Evolutionary conservation across 2,329 filamentous ascomycete species (phyloP), one percentile per base, ranked within the genome.

Genomic region (Thielaviopsis punctulata): DNA sequence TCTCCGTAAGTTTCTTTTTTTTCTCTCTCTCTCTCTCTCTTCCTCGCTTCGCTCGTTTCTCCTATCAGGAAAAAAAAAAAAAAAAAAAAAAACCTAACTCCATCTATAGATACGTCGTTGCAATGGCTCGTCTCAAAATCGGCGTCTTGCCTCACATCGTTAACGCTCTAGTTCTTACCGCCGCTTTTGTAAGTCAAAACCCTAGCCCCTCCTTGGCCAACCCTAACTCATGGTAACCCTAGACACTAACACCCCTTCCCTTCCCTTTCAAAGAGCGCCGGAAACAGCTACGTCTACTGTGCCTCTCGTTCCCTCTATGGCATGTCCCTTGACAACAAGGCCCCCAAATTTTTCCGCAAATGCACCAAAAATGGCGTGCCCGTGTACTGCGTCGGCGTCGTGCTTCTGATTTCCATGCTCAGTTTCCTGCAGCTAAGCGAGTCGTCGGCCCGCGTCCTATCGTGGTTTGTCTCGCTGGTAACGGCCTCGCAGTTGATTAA

Each of bases 401-500:
- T 84, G 0, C 72, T 87, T 46, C 62, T 76, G 3, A 79, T 92
- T 59, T 76, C 82, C 1, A 69, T 87, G 6, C 68, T 93, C 10
- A 77, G 80, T 2, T 92, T 88, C 65, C 67, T 89, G 47, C 81
- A 88, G 63, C 73, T 90, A 18, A 82, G 77, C 7, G 73, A 77
- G 56, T 71, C 72, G 54, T 73, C 79, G 0, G 74, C 82, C 3
- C 76, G 80, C 24, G 85, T 88, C 1, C 68, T 89, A 56, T 72
- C 72, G 45, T 88, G 84, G 84, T 79, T 88, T 57, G 75, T 85
- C 41, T 82, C 76, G 54, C 61, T 75, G 1, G 68, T 86, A 18
- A 87, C 84, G 10, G 82, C 84, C 0, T 84, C 82, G 1, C 81
- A 85, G 60, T 72, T 87, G 13, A 80, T 87, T 66, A 84, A 84